A percentile compares a stretch with the other conserved stretches of the same genome.
phyloP scores from a whole-genome alignment of 1,284 basidiomycete species.

The Lentinula novae-zelandiae region DNA sequence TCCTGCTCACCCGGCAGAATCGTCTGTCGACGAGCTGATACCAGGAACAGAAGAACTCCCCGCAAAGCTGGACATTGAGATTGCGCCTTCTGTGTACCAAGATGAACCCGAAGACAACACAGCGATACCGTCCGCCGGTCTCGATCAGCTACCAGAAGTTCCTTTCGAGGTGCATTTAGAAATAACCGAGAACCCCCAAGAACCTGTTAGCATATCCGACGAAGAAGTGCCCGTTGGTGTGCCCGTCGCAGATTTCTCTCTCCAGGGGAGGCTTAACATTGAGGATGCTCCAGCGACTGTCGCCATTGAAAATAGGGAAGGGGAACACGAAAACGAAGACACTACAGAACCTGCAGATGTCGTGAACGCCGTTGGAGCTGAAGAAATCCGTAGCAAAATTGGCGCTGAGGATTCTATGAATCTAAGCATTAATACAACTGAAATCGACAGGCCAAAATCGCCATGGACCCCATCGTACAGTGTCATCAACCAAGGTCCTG shows the following conservation, averaged over 20 bases:
- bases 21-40: not conserved
- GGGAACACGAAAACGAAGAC: not conserved
- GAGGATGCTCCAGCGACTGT: not conserved
- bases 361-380: not conserved
- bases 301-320: not conserved
- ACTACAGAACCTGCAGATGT: not conserved
- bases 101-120: not conserved
- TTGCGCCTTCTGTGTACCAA: not conserved
- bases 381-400: not conserved
- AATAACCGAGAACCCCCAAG: not conserved
- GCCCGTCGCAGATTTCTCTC: not conserved
- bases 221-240: not conserved
- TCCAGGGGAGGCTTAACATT: not conserved
- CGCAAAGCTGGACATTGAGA: not conserved
- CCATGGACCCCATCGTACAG: conserved; percentile 43
- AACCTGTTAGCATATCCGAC: not conserved
- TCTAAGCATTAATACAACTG: conserved; percentile 1
- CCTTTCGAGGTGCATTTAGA: not conserved
- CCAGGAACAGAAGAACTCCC: not conserved
- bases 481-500: conserved; percentile 34
- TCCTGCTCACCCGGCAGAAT: not conserved
- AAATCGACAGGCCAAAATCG: conserved; percentile 30
- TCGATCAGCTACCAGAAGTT: not conserved
- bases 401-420: not conserved
- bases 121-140: not conserved